Evolutionary conservation across 805 yeast genomes (phyloP).

Genomic region (Yarrowia keelungensis): DNA sequence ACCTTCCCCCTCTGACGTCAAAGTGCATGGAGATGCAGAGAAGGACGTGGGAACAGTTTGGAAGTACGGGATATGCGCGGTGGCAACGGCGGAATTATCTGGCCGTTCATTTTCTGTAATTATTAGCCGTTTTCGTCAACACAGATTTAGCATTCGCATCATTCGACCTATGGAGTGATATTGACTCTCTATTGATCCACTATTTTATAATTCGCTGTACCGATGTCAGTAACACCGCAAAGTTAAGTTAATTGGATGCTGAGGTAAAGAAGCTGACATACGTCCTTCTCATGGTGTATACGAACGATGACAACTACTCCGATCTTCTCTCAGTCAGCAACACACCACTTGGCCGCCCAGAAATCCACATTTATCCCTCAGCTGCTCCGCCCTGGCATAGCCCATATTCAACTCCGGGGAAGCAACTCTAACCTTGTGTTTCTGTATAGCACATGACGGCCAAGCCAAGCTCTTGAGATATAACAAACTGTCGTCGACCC

Average conservation of each 20-base stretch:
- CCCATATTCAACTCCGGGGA: slow-evolving; percentile 25
- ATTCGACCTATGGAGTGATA: neutral
- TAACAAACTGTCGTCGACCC: neutral
- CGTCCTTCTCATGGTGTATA: too few species aligned
- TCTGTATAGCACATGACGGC: slow-evolving; percentile 6
- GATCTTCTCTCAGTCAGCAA: too few species aligned
- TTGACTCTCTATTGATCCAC: neutral
- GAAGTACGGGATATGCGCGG: too few species aligned
- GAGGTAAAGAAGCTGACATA: too few species aligned
- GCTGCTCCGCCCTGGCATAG: slow-evolving; percentile 24
- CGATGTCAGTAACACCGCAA: slow-evolving; percentile 21
- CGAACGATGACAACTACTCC: too few species aligned
- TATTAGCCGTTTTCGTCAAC: too few species aligned
- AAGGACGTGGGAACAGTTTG: neutral
- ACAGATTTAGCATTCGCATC: neutral
- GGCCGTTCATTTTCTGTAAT: neutral
- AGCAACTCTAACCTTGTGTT: slow-evolving; percentile 26
- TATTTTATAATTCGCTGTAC: neutral
- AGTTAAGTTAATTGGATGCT: neutral
- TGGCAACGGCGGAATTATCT: neutral
- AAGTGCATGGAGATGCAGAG: slow-evolving; percentile 31
- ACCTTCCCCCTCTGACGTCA: slow-evolving; percentile 11
- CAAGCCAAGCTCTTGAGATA: neutral
- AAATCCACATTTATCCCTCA: neutral
- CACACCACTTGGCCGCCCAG: too few species aligned